Evolutionary conservation across 2,329 filamentous ascomycete species (phyloP), one percentile per base, ranked within the genome.

Genomic region (Helotiales sp.): DNA sequence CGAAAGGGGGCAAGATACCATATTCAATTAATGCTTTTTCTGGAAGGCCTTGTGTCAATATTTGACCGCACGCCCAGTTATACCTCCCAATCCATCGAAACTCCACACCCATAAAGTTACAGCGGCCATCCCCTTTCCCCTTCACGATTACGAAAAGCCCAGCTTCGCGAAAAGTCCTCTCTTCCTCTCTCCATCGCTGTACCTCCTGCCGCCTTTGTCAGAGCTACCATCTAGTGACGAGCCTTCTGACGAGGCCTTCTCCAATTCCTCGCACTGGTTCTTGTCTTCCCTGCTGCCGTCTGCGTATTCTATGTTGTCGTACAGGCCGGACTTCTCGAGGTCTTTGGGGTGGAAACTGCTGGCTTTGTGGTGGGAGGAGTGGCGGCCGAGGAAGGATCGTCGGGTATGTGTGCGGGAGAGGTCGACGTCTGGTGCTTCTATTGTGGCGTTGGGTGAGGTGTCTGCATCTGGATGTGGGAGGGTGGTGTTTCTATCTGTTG

Each of bases 401-500:
- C 70, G 69, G 3, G 68, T 71, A 37, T 69, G 67, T 17, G 69
- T 70, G 43, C 69, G 69, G 6, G 78, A 76, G 1, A 82, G 77
- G 62, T 82, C 80, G 52, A 87, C 77, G 69, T 89, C 86, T 62
- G 85, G 82, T 63, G 84, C 82, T 45, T 82, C 83, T 66, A 90
- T 86, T 72, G 80, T 83, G 52, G 87, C 87, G 68, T 86, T 82
- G 58, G 83, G 83, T 15, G 83, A 84, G 6, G 86, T 81, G 71
- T 88, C 83, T 66, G 88, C 88, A 20, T 88, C 86, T 24, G 88
- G 88, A 68, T 90, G 87, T 22, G 85, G 86, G 17, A 87, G 80
- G 2, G 87, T 88, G 15, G 88, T 90, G 72, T 88, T 90, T 69
- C 83, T 81, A 54, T 81, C 80, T 74, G 72, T 57, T 8, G 2